Base-by-base conservation (phyloP, 2,329 filamentous ascomycete genomes). In the Thermochaetoides dissita region DNA sequence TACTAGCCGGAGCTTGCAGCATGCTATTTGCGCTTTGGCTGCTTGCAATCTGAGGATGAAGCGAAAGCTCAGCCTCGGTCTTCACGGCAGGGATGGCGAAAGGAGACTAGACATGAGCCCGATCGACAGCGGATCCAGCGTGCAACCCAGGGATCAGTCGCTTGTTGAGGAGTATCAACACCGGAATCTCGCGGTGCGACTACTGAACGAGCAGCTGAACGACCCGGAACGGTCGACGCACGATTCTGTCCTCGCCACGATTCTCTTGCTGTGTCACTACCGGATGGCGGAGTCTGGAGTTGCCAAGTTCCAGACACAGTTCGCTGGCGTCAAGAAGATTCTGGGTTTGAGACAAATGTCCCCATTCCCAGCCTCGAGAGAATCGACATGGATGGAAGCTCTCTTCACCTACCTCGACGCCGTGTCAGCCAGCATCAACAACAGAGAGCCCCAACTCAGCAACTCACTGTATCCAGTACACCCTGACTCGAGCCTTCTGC, bases 371-470 rank as follows among this genome's bases (percentile, higher is more conserved):
- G 71, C 57, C 54, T 77, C 55, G 60, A 74, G 77, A 39, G 83
- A 87, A 46, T 82, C 85, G 45, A 76, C 79, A 9, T 95, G 88
- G 88, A 89, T 94, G 66, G 84, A 93, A 54, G 79, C 85, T 35
- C 78, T 94, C 52, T 95, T 95, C 56, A 91, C 85, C 31, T 94
- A 89, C 71, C 93, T 94, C 57, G 89, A 95, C 59, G 85, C 88
- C 42, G 85, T 95, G 64, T 87, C 86, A 0, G 85, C 85, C 34
- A 88, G 83, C 40, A 85, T 94, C 57, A 95, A 95, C 53, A 84
- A 94, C 60, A 78, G 88, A 40, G 88, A 95, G 61, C 78, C 84
- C 30, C 85, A 94, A 59, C 74, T 94, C 11, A 69, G 78, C 48
- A 73, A 76, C 9, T 68, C 75, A 29, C 77, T 84, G 54, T 73